Evolutionary conservation across 2,329 filamentous ascomycete species (phyloP), one percentile per base, ranked within the genome.

Genomic region (Fusarium mangiferae): DNA sequence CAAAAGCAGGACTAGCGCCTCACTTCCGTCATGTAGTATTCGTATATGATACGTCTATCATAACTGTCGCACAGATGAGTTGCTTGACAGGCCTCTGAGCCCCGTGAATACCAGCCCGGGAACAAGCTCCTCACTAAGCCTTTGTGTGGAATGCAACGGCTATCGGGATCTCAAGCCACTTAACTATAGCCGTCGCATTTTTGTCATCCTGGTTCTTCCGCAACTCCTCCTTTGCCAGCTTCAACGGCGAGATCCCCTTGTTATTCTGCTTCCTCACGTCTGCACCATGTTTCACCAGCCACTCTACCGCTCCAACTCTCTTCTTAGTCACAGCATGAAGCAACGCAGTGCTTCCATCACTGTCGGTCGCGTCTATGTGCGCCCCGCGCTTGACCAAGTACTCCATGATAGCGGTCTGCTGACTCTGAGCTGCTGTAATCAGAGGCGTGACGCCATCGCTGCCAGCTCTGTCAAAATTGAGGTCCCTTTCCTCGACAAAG

Each of bases 1-100:
- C 4, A 11, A 1, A 2, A 3, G 28, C 6, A 28, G 18, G 0
- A 5, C 12, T 7, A 22, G 8, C 0, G 1, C 18, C 13, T 46
- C 13, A 3, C 9, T 22, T 1, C 1, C 4, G 0, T 28, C 6
- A 15, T 11, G 5, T 5, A 11, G 13, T n/a, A n/a, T 49, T 5
- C 7, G 22, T 33, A 13, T 6, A n/a, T 11, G 15, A 5, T 3
- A 10, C 3, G 7, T 24, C 7, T 13, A 33, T 6, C 3, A 13
- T 5, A 30, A 28, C 7, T 7, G 6, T 13, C 0, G 28, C 12
- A 18, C 3, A n/a, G 2, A n/a, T n/a, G 7, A 13, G 15, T 18
- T 18, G 22, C 22, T 49, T 5, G 13, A 33, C 14, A 48, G 7
- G 3, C 5, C 28, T 3, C 8, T 11, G 12, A 46, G 18, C 18